Base-by-base conservation (phyloP, 1,284 basidiomycete genomes). In the Sphaerobolus stellatus region DNA sequence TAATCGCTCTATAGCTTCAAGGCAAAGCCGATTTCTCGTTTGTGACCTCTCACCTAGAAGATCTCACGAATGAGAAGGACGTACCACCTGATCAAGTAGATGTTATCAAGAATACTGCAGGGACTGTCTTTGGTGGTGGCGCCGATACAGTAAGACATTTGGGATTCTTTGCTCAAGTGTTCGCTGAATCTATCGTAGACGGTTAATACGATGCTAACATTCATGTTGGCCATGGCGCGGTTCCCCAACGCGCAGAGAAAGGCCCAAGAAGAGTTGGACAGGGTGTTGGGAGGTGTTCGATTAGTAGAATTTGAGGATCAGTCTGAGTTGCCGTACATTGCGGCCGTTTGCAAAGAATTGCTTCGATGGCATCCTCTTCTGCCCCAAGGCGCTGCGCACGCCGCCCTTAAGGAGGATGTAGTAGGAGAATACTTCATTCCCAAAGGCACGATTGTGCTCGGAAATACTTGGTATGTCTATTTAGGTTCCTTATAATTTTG, bases 271-370 rank as follows among this genome's bases (percentile, higher is more conserved):
- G 36, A 38, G 22, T 22, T 38, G 4, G 36, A 38, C 7, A 22
- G 22, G 7, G 36, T 38, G 5, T 16, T 38, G 7, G 36, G 36
- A 16, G n/a, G n/a, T 7, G 36, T 16, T 22, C 40, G 57, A 36
- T 48, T 66, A 25, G 57, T 54, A 13, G n/a, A 18, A 6, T 46
- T 46, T n/a, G 22, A 46, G 7, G 25, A 46, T 46, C 25, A n/a
- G 18, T 16, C 20, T 4, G 25, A 46, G 20, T 24, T 54, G 48
- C 55, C 59, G n/a, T 67, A 68, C 53, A 56, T 65, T 46, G 48
- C 50, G 16, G 63, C 63, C 4, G 20, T 66, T 3, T 56, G 64
- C 29, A 45, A 59, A 33, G 65, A 67, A 49, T 59, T 62, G 25
- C 52, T 65, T 9, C 48, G 65, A 18, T 67, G 64, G 64, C n/a